phyloP scores from a whole-genome alignment of 2,329 filamentous ascomycete genomes.

The Sporothrix globosa region DNA sequence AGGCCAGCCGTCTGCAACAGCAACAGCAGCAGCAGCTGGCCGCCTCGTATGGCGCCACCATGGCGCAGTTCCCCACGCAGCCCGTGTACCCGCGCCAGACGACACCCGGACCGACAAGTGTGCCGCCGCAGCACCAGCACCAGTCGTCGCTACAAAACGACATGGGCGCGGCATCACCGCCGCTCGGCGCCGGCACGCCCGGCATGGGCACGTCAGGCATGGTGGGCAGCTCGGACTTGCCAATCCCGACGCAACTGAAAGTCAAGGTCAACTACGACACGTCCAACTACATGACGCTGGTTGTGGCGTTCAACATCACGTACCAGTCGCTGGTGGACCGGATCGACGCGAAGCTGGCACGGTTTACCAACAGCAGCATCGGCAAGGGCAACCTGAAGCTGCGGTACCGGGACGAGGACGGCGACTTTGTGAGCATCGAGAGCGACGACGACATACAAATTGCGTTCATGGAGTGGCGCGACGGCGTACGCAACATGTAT shows the following conservation, averaged over 20 bases:
- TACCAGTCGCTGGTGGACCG: constrained; percentile 93
- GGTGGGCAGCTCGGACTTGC: constrained; percentile 48
- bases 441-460: constrained; percentile 96
- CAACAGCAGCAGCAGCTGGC: constrained; percentile 43
- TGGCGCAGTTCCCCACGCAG: constrained; percentile 60
- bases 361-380: constrained; percentile 83
- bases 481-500: constrained; percentile 61
- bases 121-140: neutral
- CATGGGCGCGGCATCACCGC: constrained; percentile 39
- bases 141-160: constrained; percentile 38
- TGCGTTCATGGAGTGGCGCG: constrained; percentile 92
- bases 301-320: constrained; percentile 92
- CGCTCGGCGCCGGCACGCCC: constrained; percentile 48
- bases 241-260: constrained; percentile 76
- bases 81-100: constrained; percentile 56
- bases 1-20: constrained; percentile 62
- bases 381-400: constrained; percentile 80
- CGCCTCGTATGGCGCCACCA: constrained; percentile 55
- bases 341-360: constrained; percentile 91
- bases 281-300: constrained; percentile 90
- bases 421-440: constrained; percentile 89
- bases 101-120: constrained; percentile 45
- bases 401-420: constrained; percentile 89
- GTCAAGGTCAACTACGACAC: constrained; percentile 89
- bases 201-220: constrained; percentile 42